Evolutionary conservation across 2,329 filamentous ascomycete genomes (phyloP), one percentile per base, ranked within the genome.

Genomic region (Xylariaceae sp.): DNA sequence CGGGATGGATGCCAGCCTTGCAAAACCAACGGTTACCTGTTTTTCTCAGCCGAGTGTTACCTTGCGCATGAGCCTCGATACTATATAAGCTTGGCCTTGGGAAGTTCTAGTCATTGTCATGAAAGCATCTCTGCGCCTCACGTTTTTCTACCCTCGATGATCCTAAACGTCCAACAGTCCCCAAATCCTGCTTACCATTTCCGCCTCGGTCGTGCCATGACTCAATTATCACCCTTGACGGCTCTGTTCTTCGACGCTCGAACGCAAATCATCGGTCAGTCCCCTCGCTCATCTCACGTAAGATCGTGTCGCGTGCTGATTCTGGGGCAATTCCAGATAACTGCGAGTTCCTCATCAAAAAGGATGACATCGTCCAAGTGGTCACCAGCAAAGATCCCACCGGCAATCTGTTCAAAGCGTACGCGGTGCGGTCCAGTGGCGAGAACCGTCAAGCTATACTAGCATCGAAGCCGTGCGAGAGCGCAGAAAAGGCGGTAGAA

Each of bases 261-360:
- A 36, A 56, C 56, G 16, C 65, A 68, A 50, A 61, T 66, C 49
- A 55, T 64, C 59, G 64, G 65, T 61, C 51, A 57, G 62, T 54
- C 7, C n/a, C 32, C 30, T 41, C 15, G 32, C 32, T 26, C 18
- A 15, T 51, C 48, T 49, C 29, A 54, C 40, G 39, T 51, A 42
- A 49, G 30, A 18, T 26, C 39, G 46, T 47, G 5, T 13, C 21
- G 16, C 19, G 30, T 50, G 42, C 50, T 56, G 12, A 51, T 47
- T 56, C n/a, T n/a, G 32, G 48, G n/a, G 10, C 29, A 43, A 53
- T 58, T 53, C 49, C 29, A 64, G 65, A 66, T 13, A 69, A 69
- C 48, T 68, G 67, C 59, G 62, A 66, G 45, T 69, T 68, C 51
- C 50, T 69, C 53, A 51, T 63, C 15, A 47, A 39, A 21, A 64